phyloP scores from a whole-genome alignment of 176 grass and related monocot genomes.

The barley (Hordeum vulgare) region DNA sequence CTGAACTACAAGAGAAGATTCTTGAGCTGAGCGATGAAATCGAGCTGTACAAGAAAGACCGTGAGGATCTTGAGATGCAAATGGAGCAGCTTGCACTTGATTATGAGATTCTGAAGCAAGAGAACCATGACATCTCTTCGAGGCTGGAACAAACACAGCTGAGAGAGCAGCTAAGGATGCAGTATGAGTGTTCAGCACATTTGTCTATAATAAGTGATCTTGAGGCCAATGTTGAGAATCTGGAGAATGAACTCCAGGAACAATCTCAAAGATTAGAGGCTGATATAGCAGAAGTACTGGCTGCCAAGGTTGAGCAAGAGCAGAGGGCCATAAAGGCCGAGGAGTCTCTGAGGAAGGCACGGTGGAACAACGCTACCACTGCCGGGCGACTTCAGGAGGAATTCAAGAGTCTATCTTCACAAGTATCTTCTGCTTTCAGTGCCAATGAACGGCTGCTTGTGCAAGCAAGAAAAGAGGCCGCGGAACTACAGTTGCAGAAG shows the following conservation, averaged over 20 bases:
- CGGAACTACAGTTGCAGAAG: slow-evolving; percentile 64
- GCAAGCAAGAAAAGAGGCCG: slow-evolving; percentile 68
- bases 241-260: slow-evolving; percentile 71
- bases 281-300: slow-evolving; percentile 56
- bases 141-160: slow-evolving; percentile 89
- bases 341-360: slow-evolving; percentile 64
- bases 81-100: slow-evolving; percentile 98
- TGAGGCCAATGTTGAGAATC: slow-evolving; percentile 60
- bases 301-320: slow-evolving; percentile 72
- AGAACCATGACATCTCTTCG: slow-evolving; percentile 84
- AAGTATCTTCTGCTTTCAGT: slow-evolving; percentile 72
- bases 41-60: slow-evolving; percentile 82
- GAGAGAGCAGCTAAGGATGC: slow-evolving; percentile 79
- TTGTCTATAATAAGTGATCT: slow-evolving; percentile 81
- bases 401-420: slow-evolving; percentile 64
- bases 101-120: slow-evolving; percentile 97
- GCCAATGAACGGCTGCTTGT: slow-evolving; percentile 58
- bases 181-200: slow-evolving; percentile 95
- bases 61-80: slow-evolving; percentile 91
- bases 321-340: slow-evolving; percentile 74
- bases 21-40: slow-evolving; percentile 66
- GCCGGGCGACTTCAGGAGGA: slow-evolving; percentile 70
- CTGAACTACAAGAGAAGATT: slow-evolving; percentile 70
- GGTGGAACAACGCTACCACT: slow-evolving; percentile 58
- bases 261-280: slow-evolving; percentile 68